Evolutionary conservation across 345 rosid genomes (phyloP).

Genomic region (Brassica carinata): DNA sequence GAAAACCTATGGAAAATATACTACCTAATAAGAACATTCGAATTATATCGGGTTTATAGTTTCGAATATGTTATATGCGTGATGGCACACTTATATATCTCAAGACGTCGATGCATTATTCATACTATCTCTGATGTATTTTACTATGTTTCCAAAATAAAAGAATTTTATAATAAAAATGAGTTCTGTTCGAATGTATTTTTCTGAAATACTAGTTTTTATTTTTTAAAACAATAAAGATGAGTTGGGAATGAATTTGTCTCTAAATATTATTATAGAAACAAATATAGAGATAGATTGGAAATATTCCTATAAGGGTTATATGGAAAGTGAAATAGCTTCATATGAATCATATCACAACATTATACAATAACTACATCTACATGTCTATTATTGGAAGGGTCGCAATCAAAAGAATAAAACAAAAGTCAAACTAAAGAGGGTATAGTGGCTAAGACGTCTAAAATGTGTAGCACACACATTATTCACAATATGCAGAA

Average conservation of each 20-base stretch:
- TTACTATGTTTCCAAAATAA: too few species aligned
- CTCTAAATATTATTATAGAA: too few species aligned
- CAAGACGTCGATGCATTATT: background rate
- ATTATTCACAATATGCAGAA: background rate
- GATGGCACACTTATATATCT: background rate
- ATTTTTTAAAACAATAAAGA: too few species aligned
- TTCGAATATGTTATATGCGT: background rate
- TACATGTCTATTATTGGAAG: constrained; percentile 21
- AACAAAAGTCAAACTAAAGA: constrained; percentile 25
- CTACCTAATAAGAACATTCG: background rate
- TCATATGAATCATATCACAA: background rate
- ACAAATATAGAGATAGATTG: too few species aligned
- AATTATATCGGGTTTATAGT: background rate
- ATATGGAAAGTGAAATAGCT: constrained; percentile 1
- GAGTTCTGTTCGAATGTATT: too few species aligned
- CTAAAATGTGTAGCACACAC: constrained; percentile 4
- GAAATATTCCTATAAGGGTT: too few species aligned
- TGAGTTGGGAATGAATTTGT: too few species aligned
- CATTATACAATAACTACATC: background rate
- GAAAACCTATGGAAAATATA: background rate
- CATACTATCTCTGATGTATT: too few species aligned
- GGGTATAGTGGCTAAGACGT: constrained; percentile 2
- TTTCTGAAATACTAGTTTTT: too few species aligned
- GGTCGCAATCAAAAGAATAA: constrained; percentile 11
- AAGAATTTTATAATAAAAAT: too few species aligned